Percentiles rank a stretch among this genome's conserved stretches.
phyloP scores from a whole-genome alignment of 352 stramenopile genomes.

The Globisporangium radiosum region DNA sequence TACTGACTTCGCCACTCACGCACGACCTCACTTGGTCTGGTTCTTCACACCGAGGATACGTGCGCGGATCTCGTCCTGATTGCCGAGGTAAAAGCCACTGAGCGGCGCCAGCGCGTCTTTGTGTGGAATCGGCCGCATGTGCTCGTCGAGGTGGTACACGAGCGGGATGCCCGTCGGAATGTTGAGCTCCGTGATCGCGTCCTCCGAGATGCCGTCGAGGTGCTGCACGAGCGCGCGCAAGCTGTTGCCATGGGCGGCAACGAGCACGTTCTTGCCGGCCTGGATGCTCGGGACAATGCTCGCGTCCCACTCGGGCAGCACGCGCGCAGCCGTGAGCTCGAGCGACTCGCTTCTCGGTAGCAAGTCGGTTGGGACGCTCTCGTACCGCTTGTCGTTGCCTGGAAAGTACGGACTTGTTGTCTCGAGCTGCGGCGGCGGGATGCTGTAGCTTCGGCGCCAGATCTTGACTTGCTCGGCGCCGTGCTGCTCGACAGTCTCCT shows the following conservation, averaged over 20 bases:
- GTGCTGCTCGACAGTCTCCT: conserved; percentile 98
- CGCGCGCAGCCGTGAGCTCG: conserved; percentile 90
- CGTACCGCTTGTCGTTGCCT: conserved; percentile 89
- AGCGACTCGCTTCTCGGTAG: conserved; percentile 92
- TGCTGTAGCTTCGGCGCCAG: conserved; percentile 97
- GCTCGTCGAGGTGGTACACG: conserved; percentile 85
- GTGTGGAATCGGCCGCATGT: conserved; percentile 79
- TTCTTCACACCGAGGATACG: conserved; percentile 97
- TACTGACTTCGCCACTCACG: not conserved
- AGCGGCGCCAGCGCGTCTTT: conserved; percentile 83
- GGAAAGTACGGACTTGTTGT: conserved; percentile 90
- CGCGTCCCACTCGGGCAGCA: conserved; percentile 88
- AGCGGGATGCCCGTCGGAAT: conserved; percentile 90
- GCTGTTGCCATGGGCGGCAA: conserved; percentile 94
- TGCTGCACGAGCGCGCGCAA: conserved; percentile 91
- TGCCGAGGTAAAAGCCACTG: conserved; percentile 80
- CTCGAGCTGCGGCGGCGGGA: conserved; percentile 92
- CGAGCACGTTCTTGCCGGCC: conserved; percentile 92
- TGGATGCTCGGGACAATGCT: conserved; percentile 90
- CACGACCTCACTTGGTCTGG: conserved; percentile 88
- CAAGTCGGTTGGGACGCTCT: conserved; percentile 72
- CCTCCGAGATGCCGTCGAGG: conserved; percentile 89
- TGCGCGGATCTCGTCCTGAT: conserved; percentile 94
- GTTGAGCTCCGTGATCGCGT: conserved; percentile 92
- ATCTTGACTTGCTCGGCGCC: conserved; percentile 92